phyloP scores from a whole-genome alignment of 139 green algal genomes.

The Closterium sp. region DNA sequence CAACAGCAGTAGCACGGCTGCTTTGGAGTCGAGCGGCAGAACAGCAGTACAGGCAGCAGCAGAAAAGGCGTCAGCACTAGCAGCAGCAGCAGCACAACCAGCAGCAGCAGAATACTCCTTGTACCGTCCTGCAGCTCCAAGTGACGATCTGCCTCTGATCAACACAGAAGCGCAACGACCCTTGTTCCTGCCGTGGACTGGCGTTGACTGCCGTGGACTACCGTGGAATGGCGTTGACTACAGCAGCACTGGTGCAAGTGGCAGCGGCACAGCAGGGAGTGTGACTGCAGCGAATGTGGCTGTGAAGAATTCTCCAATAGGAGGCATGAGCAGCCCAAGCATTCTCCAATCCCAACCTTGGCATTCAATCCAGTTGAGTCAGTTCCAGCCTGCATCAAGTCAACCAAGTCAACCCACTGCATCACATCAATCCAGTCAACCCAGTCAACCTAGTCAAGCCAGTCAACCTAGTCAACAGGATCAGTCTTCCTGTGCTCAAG shows the following conservation, averaged over 20 bases:
- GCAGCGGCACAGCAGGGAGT: not conserved
- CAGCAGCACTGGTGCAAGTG: not conserved
- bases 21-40: no score
- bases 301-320: not conserved
- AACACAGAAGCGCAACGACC: not conserved
- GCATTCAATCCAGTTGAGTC: not conserved
- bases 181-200: not conserved
- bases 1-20: not conserved
- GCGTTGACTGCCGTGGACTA: not conserved
- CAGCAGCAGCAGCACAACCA: no score
- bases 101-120: not conserved
- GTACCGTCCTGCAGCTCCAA: not conserved
- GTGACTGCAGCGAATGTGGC: not conserved
- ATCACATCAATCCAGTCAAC: not conserved
- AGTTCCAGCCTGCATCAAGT: not conserved
- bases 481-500: not conserved
- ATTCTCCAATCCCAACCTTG: not conserved
- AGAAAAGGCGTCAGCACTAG: not conserved
- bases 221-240: no score
- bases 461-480: not conserved
- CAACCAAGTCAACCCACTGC: not conserved
- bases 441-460: not conserved
- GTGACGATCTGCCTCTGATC: not conserved
- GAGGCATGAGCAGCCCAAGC: not conserved
- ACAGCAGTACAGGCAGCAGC: not conserved